These are phyloP conservation scores for Biscogniauxia mediterranea DNA, from an alignment of 2,329 filamentous ascomycete species.

Conservation along the genomic window DNA sequence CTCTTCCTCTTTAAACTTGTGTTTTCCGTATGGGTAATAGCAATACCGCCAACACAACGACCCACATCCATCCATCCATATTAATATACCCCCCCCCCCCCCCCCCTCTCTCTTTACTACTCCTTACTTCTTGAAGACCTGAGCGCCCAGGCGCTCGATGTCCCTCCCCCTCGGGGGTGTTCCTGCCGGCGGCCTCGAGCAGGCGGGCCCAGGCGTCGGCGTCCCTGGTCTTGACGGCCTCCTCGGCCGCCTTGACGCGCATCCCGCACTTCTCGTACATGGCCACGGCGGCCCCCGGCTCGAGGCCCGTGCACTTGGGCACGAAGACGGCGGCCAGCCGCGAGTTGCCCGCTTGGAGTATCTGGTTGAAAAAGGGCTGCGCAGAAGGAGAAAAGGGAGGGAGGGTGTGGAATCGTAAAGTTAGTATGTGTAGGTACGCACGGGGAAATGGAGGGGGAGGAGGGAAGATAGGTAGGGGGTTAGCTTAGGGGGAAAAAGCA, in stretches of 20 bases:
- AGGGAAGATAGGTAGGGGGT: not conserved
- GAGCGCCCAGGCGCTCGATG: slow-evolving; percentile 75
- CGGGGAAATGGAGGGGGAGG: not conserved
- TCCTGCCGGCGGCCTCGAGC: slow-evolving; percentile 69
- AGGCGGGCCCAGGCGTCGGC: slow-evolving; percentile 70
- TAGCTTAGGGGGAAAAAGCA: not conserved
- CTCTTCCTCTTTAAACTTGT: too few species aligned
- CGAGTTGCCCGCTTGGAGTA: slow-evolving; percentile 84
- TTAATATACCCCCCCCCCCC: too few species aligned
- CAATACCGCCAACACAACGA: too few species aligned
- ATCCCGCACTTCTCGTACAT: slow-evolving; percentile 98
- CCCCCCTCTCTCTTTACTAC: not conserved
- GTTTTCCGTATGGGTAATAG: too few species aligned
- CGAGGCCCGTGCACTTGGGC: slow-evolving; percentile 76
- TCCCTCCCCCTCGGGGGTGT: slow-evolving; percentile 67
- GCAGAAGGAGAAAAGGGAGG: not conserved
- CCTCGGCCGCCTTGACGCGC: slow-evolving; percentile 84
- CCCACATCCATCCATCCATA: too few species aligned
- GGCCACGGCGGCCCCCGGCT: slow-evolving; percentile 67
- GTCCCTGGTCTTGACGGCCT: slow-evolving; percentile 82
- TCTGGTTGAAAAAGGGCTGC: slow-evolving; percentile 87
- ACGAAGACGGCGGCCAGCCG: slow-evolving; percentile 82
- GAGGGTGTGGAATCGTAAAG: too few species aligned
- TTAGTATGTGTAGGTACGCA: not conserved
- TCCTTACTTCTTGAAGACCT: slow-evolving; percentile 49